phyloP scores from a whole-genome alignment of 2,329 filamentous ascomycete species.

The Hypomyces rosellus region DNA sequence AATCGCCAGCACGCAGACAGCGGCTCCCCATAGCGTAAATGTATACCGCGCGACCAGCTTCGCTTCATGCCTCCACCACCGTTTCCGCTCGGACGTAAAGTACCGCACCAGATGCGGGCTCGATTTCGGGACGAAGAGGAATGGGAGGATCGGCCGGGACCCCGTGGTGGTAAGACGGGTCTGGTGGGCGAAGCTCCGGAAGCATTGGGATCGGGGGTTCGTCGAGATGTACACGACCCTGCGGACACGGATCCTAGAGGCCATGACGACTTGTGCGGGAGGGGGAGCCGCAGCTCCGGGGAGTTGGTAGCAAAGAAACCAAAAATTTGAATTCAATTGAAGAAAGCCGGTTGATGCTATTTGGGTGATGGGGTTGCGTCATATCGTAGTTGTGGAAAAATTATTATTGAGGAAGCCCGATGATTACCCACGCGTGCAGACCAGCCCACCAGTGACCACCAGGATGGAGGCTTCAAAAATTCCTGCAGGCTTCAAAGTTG shows the following conservation, averaged over 20 bases:
- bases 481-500: no score
- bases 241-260: slow-evolving; percentile 32
- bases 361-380: no score
- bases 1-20: slow-evolving; percentile 53
- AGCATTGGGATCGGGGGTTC: slow-evolving; percentile 16
- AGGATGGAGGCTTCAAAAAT: no score
- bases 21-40: slow-evolving; percentile 57
- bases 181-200: slow-evolving; percentile 22
- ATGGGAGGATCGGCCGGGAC: slow-evolving; percentile 37
- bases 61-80: slow-evolving; percentile 64
- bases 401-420: no score
- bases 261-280: slow-evolving; percentile 26
- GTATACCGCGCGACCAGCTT: slow-evolving; percentile 64
- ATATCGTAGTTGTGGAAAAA: no score
- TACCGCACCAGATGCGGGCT: slow-evolving; percentile 58
- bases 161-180: slow-evolving; percentile 23
- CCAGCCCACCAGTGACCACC: no score
- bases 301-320: background rate
- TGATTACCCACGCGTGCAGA: no score
- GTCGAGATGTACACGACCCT: slow-evolving; percentile 20
- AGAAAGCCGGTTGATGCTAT: background rate
- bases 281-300: slow-evolving; percentile 10
- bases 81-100: slow-evolving; percentile 71
- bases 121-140: slow-evolving; percentile 41
- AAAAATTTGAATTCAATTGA: no score